phyloP scores from a whole-genome alignment of 176 grass and related monocot species.

The Carex scoparia region DNA sequence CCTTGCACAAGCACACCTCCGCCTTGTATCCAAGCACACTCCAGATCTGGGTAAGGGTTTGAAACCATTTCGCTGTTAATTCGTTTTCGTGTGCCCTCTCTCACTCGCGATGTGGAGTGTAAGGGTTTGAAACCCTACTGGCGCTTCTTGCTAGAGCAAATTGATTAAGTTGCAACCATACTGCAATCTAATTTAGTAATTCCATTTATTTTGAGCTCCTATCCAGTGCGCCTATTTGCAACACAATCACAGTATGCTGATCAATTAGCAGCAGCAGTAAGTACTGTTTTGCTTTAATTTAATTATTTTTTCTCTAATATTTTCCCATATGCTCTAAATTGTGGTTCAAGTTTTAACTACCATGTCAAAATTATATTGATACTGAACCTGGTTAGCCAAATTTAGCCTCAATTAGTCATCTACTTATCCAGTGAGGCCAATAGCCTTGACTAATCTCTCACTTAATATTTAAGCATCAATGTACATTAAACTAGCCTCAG shows the following conservation, averaged over 20 bases:
- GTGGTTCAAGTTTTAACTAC: not conserved
- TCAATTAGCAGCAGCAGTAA: slow-evolving; percentile 60
- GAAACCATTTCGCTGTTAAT: too few relatives aligned
- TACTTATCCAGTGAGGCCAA: not conserved
- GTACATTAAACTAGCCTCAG: not conserved
- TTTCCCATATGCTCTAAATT: not conserved
- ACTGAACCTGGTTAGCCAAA: not conserved
- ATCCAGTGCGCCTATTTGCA: slow-evolving; percentile 68
- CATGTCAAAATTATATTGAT: not conserved
- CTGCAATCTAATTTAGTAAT: not conserved
- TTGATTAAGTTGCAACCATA: not conserved
- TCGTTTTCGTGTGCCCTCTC: too few relatives aligned
- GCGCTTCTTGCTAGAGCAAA: not conserved
- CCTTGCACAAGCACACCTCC: too few relatives aligned
- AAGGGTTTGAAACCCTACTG: too few relatives aligned
- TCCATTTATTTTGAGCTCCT: not conserved
- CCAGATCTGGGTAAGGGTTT: too few relatives aligned
- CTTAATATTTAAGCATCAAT: not conserved
- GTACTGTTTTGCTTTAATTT: slow-evolving; percentile 10
- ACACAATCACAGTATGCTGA: slow-evolving; percentile 77
- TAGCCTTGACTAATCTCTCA: not conserved
- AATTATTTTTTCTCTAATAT: not conserved
- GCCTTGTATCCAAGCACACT: too few relatives aligned
- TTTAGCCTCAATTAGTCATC: not conserved
- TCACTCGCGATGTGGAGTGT: too few relatives aligned